Base-by-base conservation (phyloP, 2,329 filamentous ascomycete genomes). In the Nothomitra cinnamomea region DNA sequence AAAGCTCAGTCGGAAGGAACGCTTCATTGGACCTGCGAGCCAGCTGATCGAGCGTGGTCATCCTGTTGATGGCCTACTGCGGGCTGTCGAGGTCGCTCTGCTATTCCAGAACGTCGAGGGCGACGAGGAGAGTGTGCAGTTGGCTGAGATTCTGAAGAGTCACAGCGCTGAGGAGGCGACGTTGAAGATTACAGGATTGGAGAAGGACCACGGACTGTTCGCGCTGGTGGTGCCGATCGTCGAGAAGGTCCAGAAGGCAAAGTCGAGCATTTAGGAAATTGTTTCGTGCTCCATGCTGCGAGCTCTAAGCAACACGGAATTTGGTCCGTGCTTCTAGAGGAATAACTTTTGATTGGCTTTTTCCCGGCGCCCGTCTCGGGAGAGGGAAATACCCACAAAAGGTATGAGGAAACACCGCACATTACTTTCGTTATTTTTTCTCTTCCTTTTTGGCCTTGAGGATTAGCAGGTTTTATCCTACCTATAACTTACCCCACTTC, bases 31-130 rank as follows among this genome's bases (percentile, higher is more conserved):
- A 47, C 92, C 92, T 3, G 90, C 92, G 47, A 80, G 86, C 8
- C 85, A 94, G 70, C 79, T 98, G 17, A 88, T 88, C 47, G 87
- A 95, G 74, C 75, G 77, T 56, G 87, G 80, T 56, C 75, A 87
- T 69, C 77, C 79, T 61, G 83, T 82, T 66, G 76, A 80, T 55
- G 81, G 78, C 53, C 76, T 98, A 28, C 73, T 96, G 53, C 83
- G 83, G 55, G 85, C 87, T 19, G 79, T 92, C 47, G 90, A 96
- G 74, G 87, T 90, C 80, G 83, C 87, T 5, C 83, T 98, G 67
- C 86, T 85, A 58, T 98, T 96, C 82, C 89, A 95, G 72, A 87
- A 95, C 62, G 85, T 95, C 54, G 79, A 89, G 61, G 88, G 82
- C 12, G 92, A 98, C 58, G 86, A 94, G 0, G 92, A 96, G 77